Evolutionary conservation across 305 asterid species (phyloP).

Genomic region (Fraxinus platypoda): DNA sequence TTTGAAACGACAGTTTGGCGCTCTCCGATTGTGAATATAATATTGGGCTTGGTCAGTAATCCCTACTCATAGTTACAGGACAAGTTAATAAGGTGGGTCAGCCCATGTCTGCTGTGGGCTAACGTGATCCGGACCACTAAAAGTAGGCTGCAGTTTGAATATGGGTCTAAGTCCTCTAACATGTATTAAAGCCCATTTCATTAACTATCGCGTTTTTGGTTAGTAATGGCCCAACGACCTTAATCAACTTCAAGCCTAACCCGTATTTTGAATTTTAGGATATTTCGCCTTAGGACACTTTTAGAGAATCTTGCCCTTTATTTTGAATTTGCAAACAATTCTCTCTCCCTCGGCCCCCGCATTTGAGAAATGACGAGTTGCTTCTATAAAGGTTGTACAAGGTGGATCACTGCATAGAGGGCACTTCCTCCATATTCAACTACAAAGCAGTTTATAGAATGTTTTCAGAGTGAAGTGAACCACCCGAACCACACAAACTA

Average conservation of each 20-base stretch:
- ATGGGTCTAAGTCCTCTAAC: no score
- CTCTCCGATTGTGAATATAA: constrained; percentile 4
- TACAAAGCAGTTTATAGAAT: no score
- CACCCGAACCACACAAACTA: no score
- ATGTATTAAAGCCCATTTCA: neutral
- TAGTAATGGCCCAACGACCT: neutral
- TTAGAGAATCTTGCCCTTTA: neutral
- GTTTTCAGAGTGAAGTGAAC: neutral
- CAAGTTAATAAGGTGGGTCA: neutral
- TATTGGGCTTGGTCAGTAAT: neutral
- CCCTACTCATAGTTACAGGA: no score
- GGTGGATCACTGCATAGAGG: neutral
- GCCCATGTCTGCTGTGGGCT: neutral
- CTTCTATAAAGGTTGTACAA: neutral
- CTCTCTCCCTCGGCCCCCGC: no score
- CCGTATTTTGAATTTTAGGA: neutral
- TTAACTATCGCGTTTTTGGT: neutral
- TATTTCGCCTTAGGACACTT: neutral
- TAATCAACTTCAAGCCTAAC: neutral
- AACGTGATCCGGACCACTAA: neutral
- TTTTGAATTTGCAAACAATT: neutral
- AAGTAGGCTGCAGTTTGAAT: no score
- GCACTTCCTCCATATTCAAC: neutral
- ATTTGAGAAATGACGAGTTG: neutral
- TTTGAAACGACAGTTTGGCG: constrained; percentile 44